Evolutionary conservation across 1,284 basidiomycete genomes (phyloP).

Genomic region (Puccinia horiana): DNA sequence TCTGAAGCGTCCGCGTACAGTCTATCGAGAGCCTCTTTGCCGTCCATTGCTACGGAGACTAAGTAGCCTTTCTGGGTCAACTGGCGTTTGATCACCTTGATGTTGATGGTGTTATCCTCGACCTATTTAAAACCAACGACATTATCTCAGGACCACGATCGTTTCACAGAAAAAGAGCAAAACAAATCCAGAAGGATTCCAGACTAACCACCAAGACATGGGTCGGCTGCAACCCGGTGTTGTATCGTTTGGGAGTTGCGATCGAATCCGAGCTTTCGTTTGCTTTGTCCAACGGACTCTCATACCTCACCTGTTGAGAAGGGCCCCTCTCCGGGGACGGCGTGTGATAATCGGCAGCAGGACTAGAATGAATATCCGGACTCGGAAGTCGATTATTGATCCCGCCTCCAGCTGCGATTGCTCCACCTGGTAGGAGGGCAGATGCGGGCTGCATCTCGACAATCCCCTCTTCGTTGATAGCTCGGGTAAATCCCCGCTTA

Average conservation of each 20-base stretch:
- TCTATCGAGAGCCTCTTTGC: slow-evolving; percentile 31
- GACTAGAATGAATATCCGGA: slow-evolving; percentile 24
- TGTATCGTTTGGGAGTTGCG: too few relatives aligned
- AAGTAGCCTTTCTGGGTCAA: slow-evolving; percentile 36
- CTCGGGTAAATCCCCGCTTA: slow-evolving; percentile 23
- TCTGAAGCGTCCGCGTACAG: slow-evolving; percentile 32
- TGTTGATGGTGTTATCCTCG: slow-evolving; percentile 46
- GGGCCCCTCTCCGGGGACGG: neutral
- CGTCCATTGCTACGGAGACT: slow-evolving; percentile 44
- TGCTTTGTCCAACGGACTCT: neutral
- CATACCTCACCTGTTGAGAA: neutral
- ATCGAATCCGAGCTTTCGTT: neutral
- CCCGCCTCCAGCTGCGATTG: slow-evolving; percentile 13
- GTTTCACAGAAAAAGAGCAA: neutral
- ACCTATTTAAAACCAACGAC: slow-evolving; percentile 1
- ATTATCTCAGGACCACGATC: neutral
- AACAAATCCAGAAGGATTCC: neutral
- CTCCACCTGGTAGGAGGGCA: slow-evolving; percentile 22
- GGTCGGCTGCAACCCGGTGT: neutral
- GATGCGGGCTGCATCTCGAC: slow-evolving; percentile 43
- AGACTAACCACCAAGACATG: slow-evolving; percentile 36
- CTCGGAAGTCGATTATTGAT: slow-evolving; percentile 26
- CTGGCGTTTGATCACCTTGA: slow-evolving; percentile 45
- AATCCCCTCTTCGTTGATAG: slow-evolving; percentile 20
- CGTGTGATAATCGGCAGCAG: neutral